phyloP scores from a whole-genome alignment of 2,329 filamentous ascomycete genomes.

The Penicillium sp. region DNA sequence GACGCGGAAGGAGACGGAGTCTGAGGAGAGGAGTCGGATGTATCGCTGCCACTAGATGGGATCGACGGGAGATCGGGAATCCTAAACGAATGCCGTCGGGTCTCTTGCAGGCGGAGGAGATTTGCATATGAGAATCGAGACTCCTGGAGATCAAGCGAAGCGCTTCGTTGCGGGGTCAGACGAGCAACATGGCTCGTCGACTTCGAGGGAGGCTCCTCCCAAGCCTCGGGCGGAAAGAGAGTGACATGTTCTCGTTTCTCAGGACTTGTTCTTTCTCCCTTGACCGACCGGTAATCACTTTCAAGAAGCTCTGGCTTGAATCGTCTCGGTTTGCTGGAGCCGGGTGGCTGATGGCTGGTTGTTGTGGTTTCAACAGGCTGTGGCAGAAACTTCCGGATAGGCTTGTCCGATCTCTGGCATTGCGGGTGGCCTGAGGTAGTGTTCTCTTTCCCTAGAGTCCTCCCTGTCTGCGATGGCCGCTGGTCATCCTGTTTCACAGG shows the following conservation, averaged over 20 bases:
- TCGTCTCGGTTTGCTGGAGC: slow-evolving; percentile 15
- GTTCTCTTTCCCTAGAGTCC: slow-evolving; percentile 10
- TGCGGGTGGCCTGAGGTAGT: background rate
- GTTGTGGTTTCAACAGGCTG: slow-evolving; percentile 62
- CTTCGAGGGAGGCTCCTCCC: slow-evolving; percentile 1
- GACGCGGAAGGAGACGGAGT: slow-evolving; percentile 43
- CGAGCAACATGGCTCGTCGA: background rate
- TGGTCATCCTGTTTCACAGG: background rate
- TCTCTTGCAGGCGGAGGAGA: slow-evolving; percentile 34
- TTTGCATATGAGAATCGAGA: slow-evolving; percentile 43
- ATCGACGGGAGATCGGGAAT: slow-evolving; percentile 58
- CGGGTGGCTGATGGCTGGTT: slow-evolving; percentile 42
- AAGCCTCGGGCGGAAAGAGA: background rate
- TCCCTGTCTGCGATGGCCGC: background rate
- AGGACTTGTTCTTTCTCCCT: slow-evolving; percentile 27
- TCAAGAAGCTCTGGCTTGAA: slow-evolving; percentile 31
- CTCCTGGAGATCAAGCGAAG: slow-evolving; percentile 45
- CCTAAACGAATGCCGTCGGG: slow-evolving; percentile 51
- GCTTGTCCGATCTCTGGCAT: background rate
- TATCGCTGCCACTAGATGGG: slow-evolving; percentile 54
- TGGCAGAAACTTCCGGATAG: slow-evolving; percentile 22
- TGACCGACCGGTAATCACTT: slow-evolving; percentile 26
- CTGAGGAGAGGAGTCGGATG: slow-evolving; percentile 32
- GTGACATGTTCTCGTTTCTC: slow-evolving; percentile 27
- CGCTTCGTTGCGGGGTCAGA: slow-evolving; percentile 41